A percentile compares a stretch with the other conserved stretches of the same genome.
Evolutionary conservation across 164 flowering plant genomes (phyloP).

Genomic region (Vitis cinerea): DNA sequence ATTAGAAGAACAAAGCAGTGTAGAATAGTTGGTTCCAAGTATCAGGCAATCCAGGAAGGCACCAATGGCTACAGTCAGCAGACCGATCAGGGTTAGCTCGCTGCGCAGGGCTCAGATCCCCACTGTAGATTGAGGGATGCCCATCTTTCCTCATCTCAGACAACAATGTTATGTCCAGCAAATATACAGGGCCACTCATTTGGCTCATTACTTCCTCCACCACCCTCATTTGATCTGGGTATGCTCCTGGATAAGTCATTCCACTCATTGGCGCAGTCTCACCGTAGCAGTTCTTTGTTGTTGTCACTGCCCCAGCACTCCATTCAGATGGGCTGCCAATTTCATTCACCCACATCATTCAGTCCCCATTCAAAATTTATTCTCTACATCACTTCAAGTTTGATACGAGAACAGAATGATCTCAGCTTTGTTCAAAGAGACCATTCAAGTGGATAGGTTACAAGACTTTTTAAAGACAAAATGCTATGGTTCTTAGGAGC

Average conservation of each 20-base stretch:
- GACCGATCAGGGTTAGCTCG: constrained; percentile 64
- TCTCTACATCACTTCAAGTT: no score
- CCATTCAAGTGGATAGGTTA: no score
- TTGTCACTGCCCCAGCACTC: constrained; percentile 35
- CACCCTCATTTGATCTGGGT: constrained; percentile 70
- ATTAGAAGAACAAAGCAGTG: constrained; percentile 55
- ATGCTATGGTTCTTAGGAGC: no score
- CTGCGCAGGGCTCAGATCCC: constrained; percentile 62
- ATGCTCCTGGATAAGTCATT: constrained; percentile 40
- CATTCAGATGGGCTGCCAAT: constrained; percentile 70
- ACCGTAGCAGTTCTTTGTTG: constrained; percentile 72
- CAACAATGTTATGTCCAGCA: constrained; percentile 77
- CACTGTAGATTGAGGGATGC: constrained; percentile 88
- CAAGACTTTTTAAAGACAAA: no score
- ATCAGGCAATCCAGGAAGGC: constrained; percentile 94
- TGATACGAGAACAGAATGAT: no score
- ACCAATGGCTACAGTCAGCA: constrained; percentile 98
- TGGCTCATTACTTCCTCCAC: constrained; percentile 45
- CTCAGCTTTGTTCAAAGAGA: no score
- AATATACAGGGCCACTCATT: constrained; percentile 53
- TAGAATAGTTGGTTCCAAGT: constrained; percentile 91
- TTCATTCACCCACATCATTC: background rate
- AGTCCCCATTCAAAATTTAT: background rate
- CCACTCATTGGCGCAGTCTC: constrained; percentile 66
- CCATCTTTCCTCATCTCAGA: constrained; percentile 84